Base-by-base conservation (phyloP, 371 early-diverging fungal species). In the Chytridium lagenaria region DNA sequence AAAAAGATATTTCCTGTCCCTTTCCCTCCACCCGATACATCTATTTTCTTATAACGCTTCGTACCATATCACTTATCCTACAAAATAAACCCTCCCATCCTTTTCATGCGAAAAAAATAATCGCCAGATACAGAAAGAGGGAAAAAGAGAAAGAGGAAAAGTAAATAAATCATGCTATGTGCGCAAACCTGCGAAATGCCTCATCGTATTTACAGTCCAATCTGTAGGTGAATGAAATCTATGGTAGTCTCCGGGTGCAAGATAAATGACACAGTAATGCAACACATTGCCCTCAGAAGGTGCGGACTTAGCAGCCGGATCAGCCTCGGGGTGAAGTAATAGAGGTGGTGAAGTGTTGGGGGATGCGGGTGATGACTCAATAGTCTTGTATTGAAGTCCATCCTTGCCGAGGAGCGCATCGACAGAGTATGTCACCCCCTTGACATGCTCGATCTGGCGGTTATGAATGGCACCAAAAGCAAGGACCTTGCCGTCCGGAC, bases 211-310 rank as follows among this genome's bases (percentile, higher is more conserved):
- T 22, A 95, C 94, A 7, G 90, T 90, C 97, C 97, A 98, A 79
- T 94, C 92, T 1, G 93, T 89, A 37, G 99, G 99, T 26, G 98
- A 95, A 71, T 98, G 99, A 90, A 96, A 98, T 22, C 97, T 90
- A 82, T 98, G 99, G 82, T 98, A 98, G 77, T 98, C 98, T 0
- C 98, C 99, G 1, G 99, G 99, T 0, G 97, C 96, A 59, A 98
- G 83, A 77, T 98, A 98, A 22, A 98, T 90, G 10, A 97, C 97
- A 74, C 90, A 90, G 75, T 91, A 96, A 77, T 87, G 95, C 57
- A 98, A 85, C 15, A 83, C 81, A 73, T 95, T 89, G 63, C 92
- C 92, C 44, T 88, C 64, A 15, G 38, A 40, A 19, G 76, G 72
- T 50, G 68, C 37, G 16, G 69, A 52, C 40, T 55, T 40, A 28